Evolutionary conservation across 2,329 filamentous ascomycete species (phyloP), one percentile per base, ranked within the genome.

Genomic region (Cladophialophora exuberans): DNA sequence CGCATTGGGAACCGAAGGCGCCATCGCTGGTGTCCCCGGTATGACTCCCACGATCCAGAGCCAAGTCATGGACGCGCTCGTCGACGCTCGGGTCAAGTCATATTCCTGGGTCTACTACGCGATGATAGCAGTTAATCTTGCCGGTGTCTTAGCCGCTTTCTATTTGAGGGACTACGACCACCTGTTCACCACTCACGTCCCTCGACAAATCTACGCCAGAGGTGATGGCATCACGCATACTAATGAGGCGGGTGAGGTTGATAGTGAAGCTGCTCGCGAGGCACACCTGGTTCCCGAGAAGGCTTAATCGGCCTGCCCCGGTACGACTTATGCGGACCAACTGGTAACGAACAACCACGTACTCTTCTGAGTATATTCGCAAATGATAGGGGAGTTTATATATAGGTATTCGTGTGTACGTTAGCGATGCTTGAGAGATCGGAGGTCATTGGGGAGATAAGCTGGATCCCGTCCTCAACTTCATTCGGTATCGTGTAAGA

Each of bases 61-160:
- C 17, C 48, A 51, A 4, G 60, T 59, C 20, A 6, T 20, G 17
- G 31, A n/a, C 30, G 51, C 42, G 10, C 53, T 63, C 3, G 53
- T 51, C 17, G 42, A 60, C 18, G 56, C 58, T 10, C 62, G 62
- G 30, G 49, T 59, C 1, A 59, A 48, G 9, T 51, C 63, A 0
- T 66, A 64, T 35, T 31, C 64, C 6, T 66, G 63, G 18, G 59
- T 66, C 2, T 66, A 66, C 46, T 66, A 66, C 45, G 56, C 56
- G 7, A 56, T 57, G 2, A 41, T 66, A 13, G 62, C 63, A 1
- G 49, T 66, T 11, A 59, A 59, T 13, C 23, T 41, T 5, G 50
- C 60, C 31, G 36, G 47, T 2, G 51, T 66, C 3, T 45, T 56
- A 15, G 62, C 60, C 4, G 52, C 54, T 5, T 28, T 52, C 4